Base-by-base conservation (phyloP, 2,329 filamentous ascomycete genomes). In the Cordyceps farinosa region DNA sequence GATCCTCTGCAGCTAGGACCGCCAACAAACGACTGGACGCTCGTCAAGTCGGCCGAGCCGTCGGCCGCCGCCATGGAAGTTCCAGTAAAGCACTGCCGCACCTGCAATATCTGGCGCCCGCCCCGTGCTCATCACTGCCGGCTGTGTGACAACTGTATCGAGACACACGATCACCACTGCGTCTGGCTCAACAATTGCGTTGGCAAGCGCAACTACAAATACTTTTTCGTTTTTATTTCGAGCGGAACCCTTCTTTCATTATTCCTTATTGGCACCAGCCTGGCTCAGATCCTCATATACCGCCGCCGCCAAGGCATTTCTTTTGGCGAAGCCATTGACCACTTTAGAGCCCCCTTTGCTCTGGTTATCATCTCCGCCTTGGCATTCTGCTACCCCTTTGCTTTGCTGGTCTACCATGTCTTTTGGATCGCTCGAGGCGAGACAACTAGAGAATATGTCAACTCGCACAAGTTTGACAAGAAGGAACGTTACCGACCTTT, bases 161-260 rank as follows among this genome's bases (percentile, higher is more conserved):
- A 99, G 76, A 97, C 92, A 0, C 92, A 97, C 69, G 95, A 99
- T 72, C 95, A 99, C 72, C 95, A 99, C 77, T 99, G 95, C 72
- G 93, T 98, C 17, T 99, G 95, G 95, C 85, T 99, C 67, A 99
- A 99, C 78, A 99, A 99, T 75, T 99, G 95, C 68, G 90, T 99
- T 56, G 95, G 95, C 50, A 89, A 94, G 68, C 91, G 95, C 70
- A 99, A 99, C 78, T 99, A 99, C 78, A 91, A 95, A 67, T 98
- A 94, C 76, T 99, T 99, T 77, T 97, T 98, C 74, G 85, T 90
- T 11, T 99, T 97, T 76, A 88, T 99, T 67, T 87, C 86, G 61
- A 87, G 89, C 15, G 87, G 86, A n/a, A 92, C 91, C 0, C 68
- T 97, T 40, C 82, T 97, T 22, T 84, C 88, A 0, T 72, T 92